Evolutionary conservation across 1,139 yeast species (phyloP), one percentile per base, ranked within the genome.

Genomic region (Taiozyma sp.): DNA sequence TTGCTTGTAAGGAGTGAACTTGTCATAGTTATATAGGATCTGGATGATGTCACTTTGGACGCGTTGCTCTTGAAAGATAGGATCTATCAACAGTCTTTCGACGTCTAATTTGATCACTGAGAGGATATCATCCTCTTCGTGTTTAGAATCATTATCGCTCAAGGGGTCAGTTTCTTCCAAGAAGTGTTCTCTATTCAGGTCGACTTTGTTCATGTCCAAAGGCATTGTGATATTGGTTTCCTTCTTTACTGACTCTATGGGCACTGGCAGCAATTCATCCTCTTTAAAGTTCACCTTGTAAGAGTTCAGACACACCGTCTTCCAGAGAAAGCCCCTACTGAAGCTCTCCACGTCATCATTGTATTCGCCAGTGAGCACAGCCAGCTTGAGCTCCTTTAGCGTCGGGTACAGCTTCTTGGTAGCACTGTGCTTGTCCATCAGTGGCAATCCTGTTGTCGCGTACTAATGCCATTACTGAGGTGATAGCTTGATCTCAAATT

Each of bases 21-120:
- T 60, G 43, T 67, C 65, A 27, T 78, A 75, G 58, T 81, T 80
- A 64, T 72, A 84, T 30, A 85, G 63, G 4, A 84, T 69, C 57
- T 79, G 78, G 24, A 79, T 72, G 54, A 85, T 68, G 46, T 73
- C 75, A 13, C 68, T 61, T 58, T 79, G 78, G 46, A 72, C 69
- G 1, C 61, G 52, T 1, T 64, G 57, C 30, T 63, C 60, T 16
- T 65, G 72, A 63, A 80, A 83, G 50, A 79, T 73, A 4, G 70
- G 71, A 36, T 84, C 87, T 5, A 84, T 78, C 46, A 84, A 78
- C 23, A 85, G 67, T 52, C 92, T 67, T 30, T 82, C 83, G 8
- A 84, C 79, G 60, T 85, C 92, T 53, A 83, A 65, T 19, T 80
- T 75, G n/a, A 85, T 79, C n/a, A 77, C 73, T 28, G 75, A 74